Percentiles rank a stretch among this genome's conserved stretches.
Conservation (phyloP, 2,329 filamentous ascomycete genomes). For the Beauveria australis region DNA sequence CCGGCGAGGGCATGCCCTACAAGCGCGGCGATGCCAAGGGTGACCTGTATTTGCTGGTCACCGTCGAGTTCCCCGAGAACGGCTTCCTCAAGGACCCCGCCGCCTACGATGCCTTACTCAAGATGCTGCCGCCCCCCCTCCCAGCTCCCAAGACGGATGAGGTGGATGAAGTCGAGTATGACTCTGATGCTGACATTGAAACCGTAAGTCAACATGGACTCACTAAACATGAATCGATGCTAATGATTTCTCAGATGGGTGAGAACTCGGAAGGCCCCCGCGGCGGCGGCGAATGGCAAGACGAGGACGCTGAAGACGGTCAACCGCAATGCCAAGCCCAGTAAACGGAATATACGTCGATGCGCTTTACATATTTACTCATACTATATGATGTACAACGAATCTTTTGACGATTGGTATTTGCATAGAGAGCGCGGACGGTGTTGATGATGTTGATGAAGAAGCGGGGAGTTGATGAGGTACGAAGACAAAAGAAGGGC, state of each 20-base stretch:
- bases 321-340: constrained; percentile 66
- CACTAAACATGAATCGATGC: not conserved
- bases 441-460: not conserved
- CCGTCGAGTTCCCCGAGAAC: constrained; percentile 82
- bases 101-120: constrained; percentile 60
- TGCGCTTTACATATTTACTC: constrained; percentile 1
- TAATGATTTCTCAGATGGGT: constrained; percentile 48
- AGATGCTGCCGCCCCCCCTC: constrained; percentile 61
- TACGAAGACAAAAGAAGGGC: not conserved
- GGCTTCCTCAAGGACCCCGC: constrained; percentile 72
- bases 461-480: not conserved
- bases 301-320: constrained; percentile 60
- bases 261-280: constrained; percentile 61
- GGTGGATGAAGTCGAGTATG: constrained; percentile 80
- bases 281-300: constrained; percentile 59
- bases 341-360: constrained; percentile 32
- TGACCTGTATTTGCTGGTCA: constrained; percentile 78
- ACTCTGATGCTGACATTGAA: constrained; percentile 75
- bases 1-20: constrained; percentile 87
- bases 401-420: not conserved
- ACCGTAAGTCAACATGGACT: constrained; percentile 41
- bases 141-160: constrained; percentile 60
- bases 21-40: constrained; percentile 79
- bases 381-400: not conserved
- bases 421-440: not conserved